Base-by-base conservation (phyloP, 176 grass and related monocot species). In the Neostapfia colusana region DNA sequence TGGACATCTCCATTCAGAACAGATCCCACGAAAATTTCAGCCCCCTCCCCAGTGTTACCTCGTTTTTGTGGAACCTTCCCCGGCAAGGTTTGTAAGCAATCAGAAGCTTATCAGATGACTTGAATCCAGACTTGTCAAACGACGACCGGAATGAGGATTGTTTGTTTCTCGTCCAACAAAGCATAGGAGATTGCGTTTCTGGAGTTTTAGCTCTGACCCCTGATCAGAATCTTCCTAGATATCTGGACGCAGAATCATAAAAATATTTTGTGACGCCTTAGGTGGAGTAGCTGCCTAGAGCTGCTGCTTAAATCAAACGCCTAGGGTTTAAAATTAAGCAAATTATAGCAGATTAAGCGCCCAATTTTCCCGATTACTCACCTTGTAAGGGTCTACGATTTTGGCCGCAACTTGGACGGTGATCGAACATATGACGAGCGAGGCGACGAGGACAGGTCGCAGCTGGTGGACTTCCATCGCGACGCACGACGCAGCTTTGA, bases 1-100 rank as follows among this genome's bases (percentile, higher is more conserved):
- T 81, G 76, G 48, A 92, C 76, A 73, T 99, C 91, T 46, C 91
- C 95, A 84, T 92, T 99, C 54, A 95, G 78, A 50, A 99, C 85
- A 10, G 89, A 92, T 43, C 70, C 71, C 20, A 99, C 74, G 72
- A 95, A 99, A 34, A 78, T 88, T 82, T 99, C 91, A 21, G 83
- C 57, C 72, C 88, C 89, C 79, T 95, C 95, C 76, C 95, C 76
- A 95, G 49, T 10, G 87, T 92, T 13, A 99, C 24, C 50, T 85
- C 77, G 2, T 65, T 51, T 3, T 67, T 83, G 55, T 82, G 74
- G 44, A 88, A 88, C 61, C 78, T 92, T 24, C 89, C 87, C 11
- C 87, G 85, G 3, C 81, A 83, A 66, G 87, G 95, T 66, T 92
- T 99, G 91, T 95, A 99, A 42, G 89, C 87, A 34, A 99, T 25